phyloP scores from a whole-genome alignment of 768 basidiomycete genomes.

The Suillus spraguei region DNA sequence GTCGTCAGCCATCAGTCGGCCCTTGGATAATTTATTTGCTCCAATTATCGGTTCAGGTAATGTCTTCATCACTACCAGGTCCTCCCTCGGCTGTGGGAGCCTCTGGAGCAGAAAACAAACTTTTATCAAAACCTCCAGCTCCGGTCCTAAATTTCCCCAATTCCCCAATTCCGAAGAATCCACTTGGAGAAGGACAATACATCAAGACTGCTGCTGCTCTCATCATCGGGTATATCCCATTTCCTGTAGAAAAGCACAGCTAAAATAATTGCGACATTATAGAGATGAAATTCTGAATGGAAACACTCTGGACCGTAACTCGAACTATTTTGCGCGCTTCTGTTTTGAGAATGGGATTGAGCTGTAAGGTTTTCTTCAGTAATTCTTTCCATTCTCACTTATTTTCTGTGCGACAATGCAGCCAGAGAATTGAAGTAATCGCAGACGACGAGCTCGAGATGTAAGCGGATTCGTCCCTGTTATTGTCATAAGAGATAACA shows the following conservation, averaged over 20 bases:
- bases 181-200: slow-evolving; percentile 67
- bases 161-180: slow-evolving; percentile 64
- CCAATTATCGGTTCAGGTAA: background rate
- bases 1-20: background rate
- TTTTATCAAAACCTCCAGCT: background rate
- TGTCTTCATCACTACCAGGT: background rate
- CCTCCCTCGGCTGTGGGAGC: background rate
- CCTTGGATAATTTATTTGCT: background rate
- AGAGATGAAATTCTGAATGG: slow-evolving; percentile 95
- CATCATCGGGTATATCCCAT: slow-evolving; percentile 66
- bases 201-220: slow-evolving; percentile 77
- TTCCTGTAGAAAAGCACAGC: background rate
- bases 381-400: background rate
- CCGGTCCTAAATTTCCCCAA: slow-evolving; percentile 40
- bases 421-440: slow-evolving; percentile 89
- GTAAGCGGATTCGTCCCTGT: slow-evolving; percentile 28
- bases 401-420: slow-evolving; percentile 33
- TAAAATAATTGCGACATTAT: background rate
- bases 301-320: slow-evolving; percentile 83
- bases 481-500: background rate
- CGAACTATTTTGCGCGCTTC: slow-evolving; percentile 84
- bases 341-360: slow-evolving; percentile 89
- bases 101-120: background rate
- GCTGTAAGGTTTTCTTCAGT: slow-evolving; percentile 47
- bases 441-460: slow-evolving; percentile 91